Base-by-base conservation (phyloP, 2,329 filamentous ascomycete species). In the Xylaria digitata region DNA sequence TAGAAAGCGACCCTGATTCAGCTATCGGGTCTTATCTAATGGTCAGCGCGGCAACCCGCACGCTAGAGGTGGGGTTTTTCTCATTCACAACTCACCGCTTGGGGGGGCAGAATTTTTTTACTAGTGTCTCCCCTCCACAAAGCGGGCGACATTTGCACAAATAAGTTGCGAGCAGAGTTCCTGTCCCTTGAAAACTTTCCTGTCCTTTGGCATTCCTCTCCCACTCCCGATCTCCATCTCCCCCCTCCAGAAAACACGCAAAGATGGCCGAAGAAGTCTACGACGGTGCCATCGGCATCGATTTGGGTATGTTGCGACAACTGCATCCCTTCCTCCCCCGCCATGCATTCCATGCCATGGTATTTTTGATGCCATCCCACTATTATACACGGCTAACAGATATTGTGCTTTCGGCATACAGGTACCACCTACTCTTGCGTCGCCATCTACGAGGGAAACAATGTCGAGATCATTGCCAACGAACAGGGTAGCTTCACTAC, bases 401-500 rank as follows among this genome's bases (percentile, higher is more conserved):
- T 30, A 21, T 32, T 43, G 37, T 40, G 19, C 58, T 11, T 57
- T 68, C 37, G 68, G 73, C 50, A 17, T 30, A 43, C 77, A 97
- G 95, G 96, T 85, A 99, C 96, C 78, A 99, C 96, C 84, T 99
- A 99, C 90, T 98, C 96, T 80, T 99, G 96, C 85, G 96, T 98
- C 86, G 96, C 96, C 85, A 96, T 92, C 85, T 99, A 98, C 86
- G 96, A 98, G 86, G 96, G 96, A 83, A 95, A 89, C 88, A 97
- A 97, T 90, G 95, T 98, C 83, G 96, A 99, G 85, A 99, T 99
- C 89, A 97, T 98, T 83, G 95, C 95, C 91, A 98, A 98, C 86
- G 95, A 98, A 89, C 95, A 98, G 90, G 95, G 95, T 89, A 94
- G 90, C 86, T 97, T 97, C 86, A 98, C 96, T 80, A 98, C 96